These are phyloP conservation scores for Coemansia sp. DNA, from an alignment of 192 early-diverging fungal species.

Conservation along the genomic window DNA sequence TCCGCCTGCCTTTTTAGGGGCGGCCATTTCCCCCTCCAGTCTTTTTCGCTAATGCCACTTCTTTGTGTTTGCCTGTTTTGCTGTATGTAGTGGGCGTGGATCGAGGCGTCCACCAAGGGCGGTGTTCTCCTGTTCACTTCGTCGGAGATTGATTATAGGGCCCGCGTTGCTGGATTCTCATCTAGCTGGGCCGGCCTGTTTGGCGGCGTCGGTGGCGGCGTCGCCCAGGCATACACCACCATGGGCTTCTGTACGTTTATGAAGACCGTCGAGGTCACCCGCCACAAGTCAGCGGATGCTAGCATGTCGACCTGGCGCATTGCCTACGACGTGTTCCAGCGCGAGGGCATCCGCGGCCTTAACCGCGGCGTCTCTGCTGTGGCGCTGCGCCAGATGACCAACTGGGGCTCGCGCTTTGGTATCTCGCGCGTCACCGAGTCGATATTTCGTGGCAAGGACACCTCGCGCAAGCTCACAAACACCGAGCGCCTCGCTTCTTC, in stretches of 20 bases:
- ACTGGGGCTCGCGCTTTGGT: slow-evolving; percentile 98
- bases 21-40: no score
- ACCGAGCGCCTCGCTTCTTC: slow-evolving; percentile 58
- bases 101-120: slow-evolving; percentile 76
- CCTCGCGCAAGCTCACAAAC: slow-evolving; percentile 56
- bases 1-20: no score
- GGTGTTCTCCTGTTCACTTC: slow-evolving; percentile 73
- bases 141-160: slow-evolving; percentile 67
- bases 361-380: slow-evolving; percentile 99
- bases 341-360: slow-evolving; percentile 92
- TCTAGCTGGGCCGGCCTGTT: slow-evolving; percentile 71
- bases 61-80: neutral
- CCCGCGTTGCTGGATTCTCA: slow-evolving; percentile 38
- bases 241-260: slow-evolving; percentile 99
- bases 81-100: slow-evolving; percentile 61
- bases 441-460: slow-evolving; percentile 57
- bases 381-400: slow-evolving; percentile 93
- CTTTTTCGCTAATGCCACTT: neutral
- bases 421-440: slow-evolving; percentile 70
- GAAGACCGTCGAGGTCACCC: slow-evolving; percentile 98
- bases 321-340: slow-evolving; percentile 84
- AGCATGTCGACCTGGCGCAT: slow-evolving; percentile 74
- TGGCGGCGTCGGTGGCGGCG: slow-evolving; percentile 93
- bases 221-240: slow-evolving; percentile 95
- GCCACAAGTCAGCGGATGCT: slow-evolving; percentile 77